Evolutionary conservation across 495 filamentous ascomycete genomes (phyloP), one percentile per base, ranked within the genome.

Genomic region (Bacidia gigantensis): DNA sequence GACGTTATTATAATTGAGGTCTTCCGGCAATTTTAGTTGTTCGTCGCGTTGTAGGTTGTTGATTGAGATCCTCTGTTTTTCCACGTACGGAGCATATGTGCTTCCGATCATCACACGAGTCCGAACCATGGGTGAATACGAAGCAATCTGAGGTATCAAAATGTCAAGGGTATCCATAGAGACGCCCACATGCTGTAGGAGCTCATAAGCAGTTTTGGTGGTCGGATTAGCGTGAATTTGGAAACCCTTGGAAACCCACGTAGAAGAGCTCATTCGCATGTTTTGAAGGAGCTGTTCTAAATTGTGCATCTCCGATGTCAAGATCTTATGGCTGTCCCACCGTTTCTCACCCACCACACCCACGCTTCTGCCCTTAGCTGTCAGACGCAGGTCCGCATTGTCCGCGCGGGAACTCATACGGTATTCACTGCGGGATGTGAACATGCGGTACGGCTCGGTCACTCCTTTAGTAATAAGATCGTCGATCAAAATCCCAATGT

Each of bases 401-500:
- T 98, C 92, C 46, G 89, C 78, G 49, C 92, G 82, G 9, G 86
- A 79, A 26, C 80, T 83, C 74, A 98, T 89, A 46, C 92, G 86
- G 69, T 93, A 98, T 66, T 98, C 92, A 69, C 82, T 89, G 51
- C 92, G 82, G 17, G 87, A 87, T 7, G 92, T 97, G 72, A 98
- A 98, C 93, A 98, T 97, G 55, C 92, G 81, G 69, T 98, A 98
- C 0, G 92, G 92, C 67, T 98, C 92, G 9, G 84, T 87, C 11
- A 98, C 90, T 43, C 92, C 92, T 67, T 96, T 97, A 26, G 92
- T 98, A 66, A 95, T 81, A 42, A 98, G 80, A 64, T 98, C 92
- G 67, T 98, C 92, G 64, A 98, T 92, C 92, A 98, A 95, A 68
- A 98, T 82, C 49, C 92, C 92, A 63, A 98, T 96, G 63, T 96